Percentiles rank a stretch among this genome's conserved stretches.
These are phyloP conservation scores for Dalbergia oliveri DNA, from an alignment of 306 rosid genomes.

Conservation along the genomic window DNA sequence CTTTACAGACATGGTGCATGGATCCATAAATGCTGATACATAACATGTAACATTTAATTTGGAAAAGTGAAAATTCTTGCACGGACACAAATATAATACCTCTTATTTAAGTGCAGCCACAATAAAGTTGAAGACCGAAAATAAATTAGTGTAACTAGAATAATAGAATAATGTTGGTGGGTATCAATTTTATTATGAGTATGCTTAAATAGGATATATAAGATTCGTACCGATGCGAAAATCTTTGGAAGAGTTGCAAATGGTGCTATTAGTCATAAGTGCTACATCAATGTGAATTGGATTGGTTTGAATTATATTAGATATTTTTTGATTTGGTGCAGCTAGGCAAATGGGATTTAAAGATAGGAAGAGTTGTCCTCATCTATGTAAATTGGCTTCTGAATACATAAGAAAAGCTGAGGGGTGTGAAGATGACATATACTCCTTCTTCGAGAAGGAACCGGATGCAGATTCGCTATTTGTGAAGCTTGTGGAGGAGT, in stretches of 20 bases:
- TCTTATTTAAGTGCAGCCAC: not conserved
- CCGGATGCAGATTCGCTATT: conserved; percentile 84
- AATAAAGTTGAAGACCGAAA: not conserved
- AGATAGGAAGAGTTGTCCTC: conserved; percentile 81
- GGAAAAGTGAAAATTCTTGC: not conserved
- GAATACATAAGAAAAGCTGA: conserved; percentile 82
- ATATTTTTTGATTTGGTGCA: conserved; percentile 57
- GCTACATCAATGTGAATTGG: not conserved
- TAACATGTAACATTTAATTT: not conserved
- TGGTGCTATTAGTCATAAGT: not conserved
- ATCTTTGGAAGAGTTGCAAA: not conserved
- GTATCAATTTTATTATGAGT: no score
- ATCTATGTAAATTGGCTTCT: conserved; percentile 82
- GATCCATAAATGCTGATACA: not conserved
- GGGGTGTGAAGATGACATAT: conserved; percentile 84
- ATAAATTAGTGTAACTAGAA: no score
- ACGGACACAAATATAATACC: not conserved
- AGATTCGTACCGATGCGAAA: not conserved
- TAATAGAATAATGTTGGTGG: not conserved
- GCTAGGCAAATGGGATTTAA: conserved; percentile 97
- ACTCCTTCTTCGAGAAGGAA: conserved; percentile 74
- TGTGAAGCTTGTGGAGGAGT: conserved; percentile 97
- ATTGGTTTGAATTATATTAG: conserved; percentile 4
- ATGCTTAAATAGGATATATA: no score
- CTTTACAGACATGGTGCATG: not conserved